Base-by-base conservation (phyloP, 2,329 filamentous ascomycete genomes). In the Capronia americana region DNA sequence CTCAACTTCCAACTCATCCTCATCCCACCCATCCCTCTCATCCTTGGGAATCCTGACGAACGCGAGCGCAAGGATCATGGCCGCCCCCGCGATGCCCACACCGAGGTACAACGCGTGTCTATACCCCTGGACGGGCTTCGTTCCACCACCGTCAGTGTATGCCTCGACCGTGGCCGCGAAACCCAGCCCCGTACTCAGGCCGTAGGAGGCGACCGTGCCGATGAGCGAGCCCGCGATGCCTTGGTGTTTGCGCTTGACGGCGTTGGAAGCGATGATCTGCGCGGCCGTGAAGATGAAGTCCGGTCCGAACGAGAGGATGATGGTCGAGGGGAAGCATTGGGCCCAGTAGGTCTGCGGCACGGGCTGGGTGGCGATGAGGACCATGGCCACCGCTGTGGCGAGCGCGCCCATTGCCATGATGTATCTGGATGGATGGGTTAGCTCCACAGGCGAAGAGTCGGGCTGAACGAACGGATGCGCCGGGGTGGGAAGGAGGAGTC, bases 191-290 rank as follows among this genome's bases (percentile, higher is more conserved):
- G 79, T 72, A 64, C 78, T 80, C 34, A 77, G 78, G 0, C 79
- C 79, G 64, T 83, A 83, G 14, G 79, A 73, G 57, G 79, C 75
- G 12, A 84, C 66, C 0, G 79, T 80, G 0, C 83, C 83, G 7
- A 86, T 79, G 2, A 87, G 73, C 14, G 79, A 82, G 0, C 79
- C 82, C 0, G 84, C 84, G 2, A 86, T 77, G 4, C 60, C 51
- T 26, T 63, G 60, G 23, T 63, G 60, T 48, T 41, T 0, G 2
- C 78, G 76, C 2, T 72, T 76, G 32, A 86, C 83, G 0, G 78
- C 79, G 63, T 86, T 85, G 61, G 84, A 85, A 0, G 83, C 82
- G 61, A 86, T 84, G 4, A 86, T 82, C 65, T 86, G 82, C 0
- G 82, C 82, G 0, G 82, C 82, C 0, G 82, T 81, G 61, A 81